These are phyloP conservation scores for Blastocystis sp. DNA, from an alignment of 352 stramenopile species.

Conservation along the genomic window DNA sequence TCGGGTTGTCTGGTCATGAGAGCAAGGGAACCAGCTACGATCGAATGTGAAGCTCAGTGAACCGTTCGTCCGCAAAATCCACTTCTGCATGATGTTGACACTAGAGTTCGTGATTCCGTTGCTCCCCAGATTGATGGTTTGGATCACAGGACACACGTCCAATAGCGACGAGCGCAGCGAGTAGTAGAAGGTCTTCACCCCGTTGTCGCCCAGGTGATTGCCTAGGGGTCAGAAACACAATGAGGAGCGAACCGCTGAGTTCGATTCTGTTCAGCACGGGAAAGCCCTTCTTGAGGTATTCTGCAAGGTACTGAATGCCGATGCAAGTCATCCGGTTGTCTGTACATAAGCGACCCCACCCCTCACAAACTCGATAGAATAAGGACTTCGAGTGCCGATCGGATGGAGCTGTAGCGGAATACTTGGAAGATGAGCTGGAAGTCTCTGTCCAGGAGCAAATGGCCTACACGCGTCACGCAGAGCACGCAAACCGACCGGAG, in stretches of 20 bases:
- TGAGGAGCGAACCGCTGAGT: slow-evolving; percentile 4
- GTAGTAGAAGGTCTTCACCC: not conserved
- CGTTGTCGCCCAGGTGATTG: slow-evolving; percentile 6
- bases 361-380: not conserved
- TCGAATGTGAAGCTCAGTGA: not conserved
- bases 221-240: no score
- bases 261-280: not conserved
- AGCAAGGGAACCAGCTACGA: not conserved
- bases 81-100: not conserved
- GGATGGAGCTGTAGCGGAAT: not conserved
- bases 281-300: not conserved
- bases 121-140: not conserved
- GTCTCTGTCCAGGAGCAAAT: not conserved
- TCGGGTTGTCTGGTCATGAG: not conserved
- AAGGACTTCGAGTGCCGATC: not conserved
- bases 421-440: not conserved
- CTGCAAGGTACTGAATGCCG: not conserved
- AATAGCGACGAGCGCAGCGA: not conserved
- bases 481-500: not conserved
- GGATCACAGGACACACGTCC: not conserved
- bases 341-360: no score
- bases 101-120: not conserved
- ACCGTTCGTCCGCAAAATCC: not conserved
- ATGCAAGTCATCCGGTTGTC: not conserved
- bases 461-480: not conserved